phyloP scores from a whole-genome alignment of 768 basidiomycete genomes.

The Serendipita sp. region DNA sequence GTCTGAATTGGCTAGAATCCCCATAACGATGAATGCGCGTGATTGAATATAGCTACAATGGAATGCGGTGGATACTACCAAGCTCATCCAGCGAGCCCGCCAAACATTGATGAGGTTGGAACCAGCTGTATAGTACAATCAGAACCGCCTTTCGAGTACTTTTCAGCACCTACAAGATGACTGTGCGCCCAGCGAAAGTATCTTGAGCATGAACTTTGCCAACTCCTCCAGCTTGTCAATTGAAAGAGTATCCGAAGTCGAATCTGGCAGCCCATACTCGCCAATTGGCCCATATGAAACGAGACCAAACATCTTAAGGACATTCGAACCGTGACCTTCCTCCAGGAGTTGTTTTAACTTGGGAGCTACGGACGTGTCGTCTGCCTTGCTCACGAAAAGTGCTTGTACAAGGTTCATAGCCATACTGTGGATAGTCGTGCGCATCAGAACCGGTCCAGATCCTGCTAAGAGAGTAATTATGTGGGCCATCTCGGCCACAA shows the following conservation, averaged over 20 bases:
- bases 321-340: constrained; percentile 39
- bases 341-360: constrained; percentile 49
- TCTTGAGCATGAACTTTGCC: constrained; percentile 41
- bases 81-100: constrained; percentile 86
- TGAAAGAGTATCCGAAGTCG: constrained; percentile 33
- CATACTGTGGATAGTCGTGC: constrained; percentile 69
- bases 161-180: constrained; percentile 39
- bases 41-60: constrained; percentile 81
- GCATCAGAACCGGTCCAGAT: constrained; percentile 54
- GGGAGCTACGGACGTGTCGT: constrained; percentile 38
- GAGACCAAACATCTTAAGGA: constrained; percentile 60
- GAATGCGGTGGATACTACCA: constrained; percentile 78
- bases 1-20: constrained; percentile 64
- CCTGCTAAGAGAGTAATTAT: constrained; percentile 62
- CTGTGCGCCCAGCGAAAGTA: constrained; percentile 49
- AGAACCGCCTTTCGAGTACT: neutral
- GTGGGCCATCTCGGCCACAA: constrained; percentile 70
- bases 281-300: constrained; percentile 43
- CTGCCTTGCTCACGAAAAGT: constrained; percentile 41
- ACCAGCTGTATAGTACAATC: neutral
- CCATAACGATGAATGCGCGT: constrained; percentile 70
- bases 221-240: constrained; percentile 56
- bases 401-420: constrained; percentile 71
- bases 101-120: constrained; percentile 69
- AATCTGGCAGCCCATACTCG: constrained; percentile 48